These are phyloP conservation scores for Termitomyces sp. DNA, from an alignment of 1,284 basidiomycete genomes.

Conservation along the genomic window DNA sequence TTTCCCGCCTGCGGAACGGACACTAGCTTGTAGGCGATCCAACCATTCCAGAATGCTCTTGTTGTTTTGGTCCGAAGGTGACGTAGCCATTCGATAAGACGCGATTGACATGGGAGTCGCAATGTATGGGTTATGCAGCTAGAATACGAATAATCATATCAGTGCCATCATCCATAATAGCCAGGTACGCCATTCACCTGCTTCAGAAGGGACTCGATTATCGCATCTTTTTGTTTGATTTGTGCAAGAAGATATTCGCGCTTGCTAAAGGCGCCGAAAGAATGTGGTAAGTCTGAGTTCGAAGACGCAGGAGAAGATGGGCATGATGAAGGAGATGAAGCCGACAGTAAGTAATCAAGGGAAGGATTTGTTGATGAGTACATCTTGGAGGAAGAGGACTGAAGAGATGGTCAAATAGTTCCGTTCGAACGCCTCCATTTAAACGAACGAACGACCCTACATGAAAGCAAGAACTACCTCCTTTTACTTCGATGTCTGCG, in stretches of 20 bases:
- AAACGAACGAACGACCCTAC: slow-evolving; percentile 12
- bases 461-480: slow-evolving; percentile 1
- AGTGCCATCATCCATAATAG: not conserved
- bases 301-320: slow-evolving; percentile 25
- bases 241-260: slow-evolving; percentile 77
- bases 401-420: not conserved
- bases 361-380: slow-evolving; percentile 12
- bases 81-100: slow-evolving; percentile 69
- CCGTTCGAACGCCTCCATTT: not conserved
- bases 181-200: slow-evolving; percentile 42
- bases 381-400: slow-evolving; percentile 5
- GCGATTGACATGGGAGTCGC: slow-evolving; percentile 73
- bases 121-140: slow-evolving; percentile 75
- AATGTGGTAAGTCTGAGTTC: slow-evolving; percentile 29
- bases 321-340: slow-evolving; percentile 21
- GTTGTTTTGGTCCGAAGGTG: slow-evolving; percentile 64
- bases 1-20: slow-evolving; percentile 32
- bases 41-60: slow-evolving; percentile 70
- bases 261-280: slow-evolving; percentile 49
- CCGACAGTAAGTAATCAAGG: slow-evolving; percentile 24
- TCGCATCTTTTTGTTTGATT: slow-evolving; percentile 76
- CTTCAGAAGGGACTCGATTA: slow-evolving; percentile 77
- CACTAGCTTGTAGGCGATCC: slow-evolving; percentile 37
- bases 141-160: slow-evolving; percentile 10
- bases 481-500: slow-evolving; percentile 4